Conservation (phyloP, 768 basidiomycete species). For the Lactarius tabidus region DNA sequence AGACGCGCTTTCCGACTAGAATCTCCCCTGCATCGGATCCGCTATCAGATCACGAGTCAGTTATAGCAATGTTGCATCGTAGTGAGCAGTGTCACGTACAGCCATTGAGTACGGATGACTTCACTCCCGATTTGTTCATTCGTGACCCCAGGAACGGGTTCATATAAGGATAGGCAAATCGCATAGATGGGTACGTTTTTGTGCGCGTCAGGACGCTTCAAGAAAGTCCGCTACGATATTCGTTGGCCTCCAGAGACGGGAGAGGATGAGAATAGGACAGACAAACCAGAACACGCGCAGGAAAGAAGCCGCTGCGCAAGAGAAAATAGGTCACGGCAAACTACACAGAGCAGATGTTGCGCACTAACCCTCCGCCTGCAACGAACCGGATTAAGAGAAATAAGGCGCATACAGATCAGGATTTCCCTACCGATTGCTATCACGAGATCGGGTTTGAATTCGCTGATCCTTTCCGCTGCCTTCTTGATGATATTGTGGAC, state of each 20-base stretch:
- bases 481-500: constrained; percentile 83
- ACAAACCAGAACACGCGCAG: constrained; percentile 76
- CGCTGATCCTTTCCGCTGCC: constrained; percentile 57
- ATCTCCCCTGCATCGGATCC: constrained; percentile 62
- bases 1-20: constrained; percentile 72
- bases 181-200: constrained; percentile 90
- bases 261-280: not conserved
- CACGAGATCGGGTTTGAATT: constrained; percentile 84
- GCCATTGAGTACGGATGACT: constrained; percentile 95
- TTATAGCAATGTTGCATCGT: constrained; percentile 9
- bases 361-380: constrained; percentile 76
- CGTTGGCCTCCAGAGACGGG: not conserved
- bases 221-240: constrained; percentile 67
- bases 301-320: constrained; percentile 80
- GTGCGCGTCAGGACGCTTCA: constrained; percentile 64
- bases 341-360: constrained; percentile 8
- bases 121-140: constrained; percentile 74
- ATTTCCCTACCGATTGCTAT: constrained; percentile 67
- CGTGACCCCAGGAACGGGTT: constrained; percentile 73
- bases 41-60: constrained; percentile 33
- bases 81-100: constrained; percentile 38
- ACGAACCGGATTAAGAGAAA: not conserved
- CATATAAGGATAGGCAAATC: constrained; percentile 94
- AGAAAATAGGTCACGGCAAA: constrained; percentile 25
- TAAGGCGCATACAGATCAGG: constrained; percentile 1